Evolutionary conservation across 1,284 basidiomycete species (phyloP).

Genomic region (Pascua sp.): DNA sequence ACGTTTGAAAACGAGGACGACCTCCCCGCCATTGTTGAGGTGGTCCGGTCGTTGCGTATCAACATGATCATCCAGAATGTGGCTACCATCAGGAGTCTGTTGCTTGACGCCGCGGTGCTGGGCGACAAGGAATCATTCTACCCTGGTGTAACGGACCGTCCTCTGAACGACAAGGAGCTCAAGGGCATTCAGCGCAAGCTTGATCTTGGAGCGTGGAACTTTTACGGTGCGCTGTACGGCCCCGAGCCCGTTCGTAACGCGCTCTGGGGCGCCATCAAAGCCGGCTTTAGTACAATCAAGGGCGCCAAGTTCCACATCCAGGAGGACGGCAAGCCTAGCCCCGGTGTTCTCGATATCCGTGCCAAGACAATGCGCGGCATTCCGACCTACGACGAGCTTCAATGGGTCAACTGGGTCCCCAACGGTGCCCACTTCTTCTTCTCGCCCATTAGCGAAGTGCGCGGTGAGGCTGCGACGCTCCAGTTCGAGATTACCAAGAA

Average conservation of each 20-base stretch:
- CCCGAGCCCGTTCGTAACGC: slow-evolving; percentile 7
- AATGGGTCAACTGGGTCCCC: slow-evolving; percentile 12
- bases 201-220: slow-evolving; percentile 4
- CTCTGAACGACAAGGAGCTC: slow-evolving; percentile 3
- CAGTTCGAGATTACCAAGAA: slow-evolving; percentile 7
- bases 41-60: slow-evolving; percentile 7
- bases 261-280: slow-evolving; percentile 7
- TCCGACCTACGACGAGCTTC: slow-evolving; percentile 10
- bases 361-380: slow-evolving; percentile 8
- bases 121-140: slow-evolving; percentile 5
- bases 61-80: slow-evolving; percentile 11
- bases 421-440: slow-evolving; percentile 14
- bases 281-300: slow-evolving; percentile 1
- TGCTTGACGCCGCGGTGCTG: slow-evolving; percentile 3
- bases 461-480: slow-evolving; percentile 3
- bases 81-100: slow-evolving; percentile 7
- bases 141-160: slow-evolving; percentile 1
- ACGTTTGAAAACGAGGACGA: slow-evolving; percentile 10
- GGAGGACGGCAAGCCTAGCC: slow-evolving; percentile 5
- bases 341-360: slow-evolving; percentile 9
- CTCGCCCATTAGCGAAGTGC: slow-evolving; percentile 10
- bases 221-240: slow-evolving; percentile 11
- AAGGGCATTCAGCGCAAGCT: slow-evolving; percentile 5
- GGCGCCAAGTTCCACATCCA: slow-evolving; percentile 11
- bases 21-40: slow-evolving; percentile 9